Conservation (phyloP, 306 rosid species). For the Cicer cuneatum region DNA sequence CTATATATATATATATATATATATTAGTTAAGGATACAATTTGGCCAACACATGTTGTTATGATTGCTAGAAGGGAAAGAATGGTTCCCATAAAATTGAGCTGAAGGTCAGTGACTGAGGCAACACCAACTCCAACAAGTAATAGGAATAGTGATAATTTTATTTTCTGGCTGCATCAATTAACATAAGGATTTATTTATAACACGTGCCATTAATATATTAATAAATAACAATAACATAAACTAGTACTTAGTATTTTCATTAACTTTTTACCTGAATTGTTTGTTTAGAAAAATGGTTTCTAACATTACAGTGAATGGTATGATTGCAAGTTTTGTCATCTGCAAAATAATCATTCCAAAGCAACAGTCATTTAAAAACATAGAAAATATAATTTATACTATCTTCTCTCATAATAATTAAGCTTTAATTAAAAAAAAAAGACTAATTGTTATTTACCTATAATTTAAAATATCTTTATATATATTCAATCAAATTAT, state of each 20-base stretch:
- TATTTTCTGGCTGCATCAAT: slow-evolving; percentile 62
- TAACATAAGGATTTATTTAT: not conserved
- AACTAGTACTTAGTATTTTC: not conserved
- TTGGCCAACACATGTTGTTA: slow-evolving; percentile 88
- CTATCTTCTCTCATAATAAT: too few relatives aligned
- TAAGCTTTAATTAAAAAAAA: too few relatives aligned
- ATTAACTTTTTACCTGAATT: slow-evolving; percentile 69
- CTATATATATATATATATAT: too few relatives aligned
- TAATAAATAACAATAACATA: not conserved
- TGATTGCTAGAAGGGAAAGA: slow-evolving; percentile 92
- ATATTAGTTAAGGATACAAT: slow-evolving; percentile 82
- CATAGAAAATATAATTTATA: too few relatives aligned
- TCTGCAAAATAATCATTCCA: slow-evolving; percentile 54
- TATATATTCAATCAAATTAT: too few relatives aligned
- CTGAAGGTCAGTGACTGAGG: slow-evolving; percentile 94
- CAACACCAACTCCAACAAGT: slow-evolving; percentile 90
- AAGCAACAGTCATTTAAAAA: not conserved
- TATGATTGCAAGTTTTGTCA: slow-evolving; percentile 97
- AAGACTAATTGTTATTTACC: too few relatives aligned
- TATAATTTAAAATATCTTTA: too few relatives aligned
- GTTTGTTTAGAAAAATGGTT: slow-evolving; percentile 77
- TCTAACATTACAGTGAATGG: slow-evolving; percentile 92
- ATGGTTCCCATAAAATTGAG: slow-evolving; percentile 83
- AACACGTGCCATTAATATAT: too few relatives aligned
- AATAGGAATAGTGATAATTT: slow-evolving; percentile 75